Conservation (phyloP, 1,139 yeast species). For the Candida albicans region DNA sequence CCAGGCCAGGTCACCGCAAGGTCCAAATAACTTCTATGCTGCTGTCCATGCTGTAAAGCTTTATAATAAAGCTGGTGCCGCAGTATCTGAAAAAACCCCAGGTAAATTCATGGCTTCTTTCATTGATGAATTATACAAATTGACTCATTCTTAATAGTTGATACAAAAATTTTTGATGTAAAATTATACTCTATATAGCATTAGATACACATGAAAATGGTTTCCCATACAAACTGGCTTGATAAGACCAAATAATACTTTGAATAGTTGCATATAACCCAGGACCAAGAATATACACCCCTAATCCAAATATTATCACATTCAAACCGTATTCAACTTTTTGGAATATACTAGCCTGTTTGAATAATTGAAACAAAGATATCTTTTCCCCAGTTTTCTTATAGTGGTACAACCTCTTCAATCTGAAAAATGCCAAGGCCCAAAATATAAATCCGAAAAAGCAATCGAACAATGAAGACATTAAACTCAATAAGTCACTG, state of each 20-base stretch:
- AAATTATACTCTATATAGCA: slow-evolving; percentile 24
- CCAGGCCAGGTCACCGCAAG: slow-evolving; percentile 23
- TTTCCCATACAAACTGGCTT: slow-evolving; percentile 46
- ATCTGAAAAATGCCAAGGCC: slow-evolving; percentile 59
- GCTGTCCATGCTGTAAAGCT: slow-evolving; percentile 58
- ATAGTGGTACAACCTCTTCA: slow-evolving; percentile 24
- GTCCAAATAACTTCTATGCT: slow-evolving; percentile 41
- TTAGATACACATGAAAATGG: slow-evolving; percentile 53
- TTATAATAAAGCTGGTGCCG: slow-evolving; percentile 76
- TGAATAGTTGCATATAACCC: slow-evolving; percentile 57
- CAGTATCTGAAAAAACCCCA: slow-evolving; percentile 35
- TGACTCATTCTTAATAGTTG: slow-evolving; percentile 12
- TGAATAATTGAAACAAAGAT: slow-evolving; percentile 19
- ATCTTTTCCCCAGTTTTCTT: slow-evolving; percentile 21
- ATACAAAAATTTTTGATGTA: neutral
- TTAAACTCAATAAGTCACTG: slow-evolving; percentile 54
- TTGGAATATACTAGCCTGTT: slow-evolving; percentile 18
- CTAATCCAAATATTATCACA: slow-evolving; percentile 40
- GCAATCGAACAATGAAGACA: slow-evolving; percentile 65
- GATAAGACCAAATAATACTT: slow-evolving; percentile 50
- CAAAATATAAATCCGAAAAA: slow-evolving; percentile 68
- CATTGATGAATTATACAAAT: slow-evolving; percentile 42
- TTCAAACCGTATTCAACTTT: slow-evolving; percentile 38
- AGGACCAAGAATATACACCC: slow-evolving; percentile 57
- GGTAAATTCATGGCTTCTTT: slow-evolving; percentile 52